These are phyloP conservation scores for Penicillium sp. DNA, from an alignment of 2,329 filamentous ascomycete species.

Conservation along the genomic window DNA sequence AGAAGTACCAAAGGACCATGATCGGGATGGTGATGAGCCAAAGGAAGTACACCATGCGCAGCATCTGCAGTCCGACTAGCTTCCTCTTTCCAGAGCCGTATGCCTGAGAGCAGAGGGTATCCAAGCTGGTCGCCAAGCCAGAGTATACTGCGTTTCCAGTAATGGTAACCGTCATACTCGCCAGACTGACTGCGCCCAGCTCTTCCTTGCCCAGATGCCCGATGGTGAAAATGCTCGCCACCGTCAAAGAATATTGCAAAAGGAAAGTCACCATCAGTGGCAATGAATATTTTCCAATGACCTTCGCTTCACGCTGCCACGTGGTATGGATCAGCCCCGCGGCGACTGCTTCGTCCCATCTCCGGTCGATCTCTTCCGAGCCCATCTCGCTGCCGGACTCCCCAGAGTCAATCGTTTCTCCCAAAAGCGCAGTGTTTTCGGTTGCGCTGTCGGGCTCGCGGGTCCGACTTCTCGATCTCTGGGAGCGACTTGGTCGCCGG, in stretches of 20 bases:
- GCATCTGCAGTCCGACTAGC: conserved; percentile 80
- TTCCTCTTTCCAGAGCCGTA: conserved; percentile 90
- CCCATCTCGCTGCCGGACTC: conserved; percentile 51
- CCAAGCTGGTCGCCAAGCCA: conserved; percentile 84
- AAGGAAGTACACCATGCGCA: conserved; percentile 79
- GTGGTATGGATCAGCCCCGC: conserved; percentile 83
- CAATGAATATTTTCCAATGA: conserved; percentile 69
- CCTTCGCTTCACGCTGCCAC: conserved; percentile 87
- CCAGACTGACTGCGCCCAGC: conserved; percentile 67
- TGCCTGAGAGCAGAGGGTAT: conserved; percentile 91
- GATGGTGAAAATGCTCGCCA: conserved; percentile 77
- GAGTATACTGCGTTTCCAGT: conserved; percentile 76
- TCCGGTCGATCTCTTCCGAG: conserved; percentile 64
- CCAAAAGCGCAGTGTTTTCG: conserved; percentile 55
- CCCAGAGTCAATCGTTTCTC: conserved; percentile 22
- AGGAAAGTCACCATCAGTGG: conserved; percentile 74
- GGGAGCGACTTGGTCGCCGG: conserved; percentile 13
- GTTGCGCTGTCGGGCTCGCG: conserved; percentile 21
- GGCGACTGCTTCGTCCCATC: conserved; percentile 84
- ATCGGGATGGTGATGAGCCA: conserved; percentile 73
- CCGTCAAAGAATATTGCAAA: conserved; percentile 82
- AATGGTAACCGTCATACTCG: conserved; percentile 79
- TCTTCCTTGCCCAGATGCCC: conserved; percentile 73
- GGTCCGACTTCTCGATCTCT: conserved; percentile 9
- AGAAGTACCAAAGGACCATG: conserved; percentile 68